Conservation (phyloP, 495 filamentous ascomycete genomes). For the Xylaria scruposa region DNA sequence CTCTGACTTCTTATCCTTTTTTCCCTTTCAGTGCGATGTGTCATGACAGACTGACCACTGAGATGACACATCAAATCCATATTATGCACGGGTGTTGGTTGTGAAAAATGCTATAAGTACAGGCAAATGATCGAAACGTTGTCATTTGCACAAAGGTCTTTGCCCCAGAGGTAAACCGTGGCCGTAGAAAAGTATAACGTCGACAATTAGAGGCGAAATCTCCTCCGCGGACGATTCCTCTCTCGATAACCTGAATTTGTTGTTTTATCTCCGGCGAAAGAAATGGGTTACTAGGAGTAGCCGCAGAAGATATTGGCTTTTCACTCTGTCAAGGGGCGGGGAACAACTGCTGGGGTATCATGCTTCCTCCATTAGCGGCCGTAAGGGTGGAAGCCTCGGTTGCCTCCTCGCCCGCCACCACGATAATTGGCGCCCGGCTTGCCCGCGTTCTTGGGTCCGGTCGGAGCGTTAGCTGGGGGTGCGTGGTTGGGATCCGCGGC, state of each 20-base stretch:
- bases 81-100: conserved; percentile 19
- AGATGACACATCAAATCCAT: not conserved
- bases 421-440: conserved; percentile 94
- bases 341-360: not conserved
- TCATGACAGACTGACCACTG: not conserved
- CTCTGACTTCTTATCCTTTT: not conserved
- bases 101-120: conserved; percentile 32
- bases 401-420: conserved; percentile 84
- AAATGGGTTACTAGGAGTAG: not conserved
- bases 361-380: conserved; percentile 33
- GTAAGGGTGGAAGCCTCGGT: conserved; percentile 84
- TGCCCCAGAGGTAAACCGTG: not conserved
- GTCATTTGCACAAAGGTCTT: conserved; percentile 29
- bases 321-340: not conserved
- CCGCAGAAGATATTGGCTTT: not conserved
- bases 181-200: not conserved
- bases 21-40: conserved; percentile 6
- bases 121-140: conserved; percentile 32
- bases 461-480: conserved; percentile 92
- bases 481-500: conserved; percentile 57
- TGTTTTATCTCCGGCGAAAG: not conserved
- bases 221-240: not conserved
- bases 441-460: conserved; percentile 94
- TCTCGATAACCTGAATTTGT: not conserved
- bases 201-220: not conserved